Evolutionary conservation across 345 rosid genomes (phyloP), one percentile per base, ranked within the genome.

Genomic region (Bretschneidera sinensis): DNA sequence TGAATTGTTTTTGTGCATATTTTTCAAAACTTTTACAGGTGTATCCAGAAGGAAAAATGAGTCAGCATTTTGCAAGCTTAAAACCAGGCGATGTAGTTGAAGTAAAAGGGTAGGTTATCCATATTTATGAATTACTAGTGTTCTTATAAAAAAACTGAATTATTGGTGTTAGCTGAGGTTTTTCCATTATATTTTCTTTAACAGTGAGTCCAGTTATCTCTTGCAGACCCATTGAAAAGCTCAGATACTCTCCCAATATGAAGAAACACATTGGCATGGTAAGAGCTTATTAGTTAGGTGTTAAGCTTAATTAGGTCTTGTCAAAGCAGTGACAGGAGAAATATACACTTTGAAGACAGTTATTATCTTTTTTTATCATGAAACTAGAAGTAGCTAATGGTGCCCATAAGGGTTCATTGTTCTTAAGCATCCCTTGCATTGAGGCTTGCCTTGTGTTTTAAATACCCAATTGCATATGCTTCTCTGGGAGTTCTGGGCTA

Each of bases 201-300:
- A 50, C 48, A 24, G 19, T 48, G 24, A 68, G 21, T 63, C 53
- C 35, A 43, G 64, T 66, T 61, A 39, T 67, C 74, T 67, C 55
- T 63, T 86, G 75, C 85, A 92, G 98, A 77, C 98, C 98, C 59
- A 71, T 87, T 76, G 95, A 89, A 62, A 92, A 87, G 84, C 79
- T 92, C 63, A 87, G 83, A 71, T 89, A 92, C 67, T 79, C 85
- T 51, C 86, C 98, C 58, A 92, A 92, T 74, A 89, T 87, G 98
- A 92, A 92, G 88, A 92, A 87, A 71, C 81, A 81, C 69, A 87
- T 92, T n/a, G 98, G 98, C 80, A 89, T 92, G 97, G 98, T 92
- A 82, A 59, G 76, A 49, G 65, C 61, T 68, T 64, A 43, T 65
- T 69, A 50, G 33, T 48, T 61, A 60, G 67, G 19, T 59, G 48